Evolutionary conservation across 257 asterid genomes (phyloP), one percentile per base, ranked within the genome.

Genomic region (Misopates orontium): DNA sequence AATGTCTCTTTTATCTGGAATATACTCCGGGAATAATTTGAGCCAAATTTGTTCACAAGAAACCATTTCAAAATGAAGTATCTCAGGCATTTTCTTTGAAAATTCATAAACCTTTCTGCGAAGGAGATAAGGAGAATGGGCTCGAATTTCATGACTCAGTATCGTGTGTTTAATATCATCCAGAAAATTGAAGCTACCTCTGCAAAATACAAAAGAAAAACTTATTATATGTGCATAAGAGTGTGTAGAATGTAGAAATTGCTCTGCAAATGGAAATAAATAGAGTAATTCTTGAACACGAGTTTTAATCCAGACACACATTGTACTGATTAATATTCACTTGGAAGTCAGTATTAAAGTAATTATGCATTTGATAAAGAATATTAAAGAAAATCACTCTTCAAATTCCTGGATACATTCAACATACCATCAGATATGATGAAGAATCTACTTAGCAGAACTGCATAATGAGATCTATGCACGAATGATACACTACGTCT

Each of bases 141-240:
- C 95, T 60, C 76, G 77, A 64, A 86, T 67, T 18, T 10, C 67
- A 72, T 72, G 71, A 64, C 53, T 75, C 65, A 72, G 53, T 53
- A 56, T 71, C 68, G 60, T 52, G 11, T 42, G 56, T 28, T 49
- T 49, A 56, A 54, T 44, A 28, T 60, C 63, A 53, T 44, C 75
- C 47, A 20, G 60, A 52, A 87, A 57, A 36, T 32, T 73, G 81
- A 87, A 84, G 74, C 83, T 70, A 69, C 97, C 96, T 72, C 96
- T 87, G 69, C 47, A 68, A 66, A 60, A 55, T 41, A 19, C 56
- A 36, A 14, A 60, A 68, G 11, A 64, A 21, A 65, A 65, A 47
- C 21, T 7, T 23, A 32, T 66, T 24, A 55, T 58, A 75, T 70
- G 66, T 19, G 50, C 55, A 57, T 55, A 36, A 23, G 45, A 28